Percentiles rank a stretch among this genome's conserved stretches.
phyloP scores from a whole-genome alignment of 345 rosid species.

The Hibiscus mutabilis region DNA sequence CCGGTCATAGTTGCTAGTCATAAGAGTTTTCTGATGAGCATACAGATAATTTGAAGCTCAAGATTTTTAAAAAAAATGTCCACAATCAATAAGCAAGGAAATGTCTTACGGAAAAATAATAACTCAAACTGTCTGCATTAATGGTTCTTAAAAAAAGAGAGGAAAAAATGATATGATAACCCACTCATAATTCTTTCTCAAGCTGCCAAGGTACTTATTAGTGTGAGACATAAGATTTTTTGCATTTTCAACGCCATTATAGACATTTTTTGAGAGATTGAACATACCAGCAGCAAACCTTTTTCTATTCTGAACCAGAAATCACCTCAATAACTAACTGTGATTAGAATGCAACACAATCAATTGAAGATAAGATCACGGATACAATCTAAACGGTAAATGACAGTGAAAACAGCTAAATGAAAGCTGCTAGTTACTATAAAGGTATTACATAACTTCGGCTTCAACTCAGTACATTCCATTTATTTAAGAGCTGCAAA shows the following conservation, averaged over 20 bases:
- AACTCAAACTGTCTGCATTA: neutral
- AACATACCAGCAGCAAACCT: neutral
- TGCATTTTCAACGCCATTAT: slow-evolving; percentile 1
- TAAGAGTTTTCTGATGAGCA: neutral
- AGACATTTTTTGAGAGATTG: neutral
- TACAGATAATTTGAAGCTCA: neutral
- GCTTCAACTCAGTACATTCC: neutral
- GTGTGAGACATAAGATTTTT: neutral
- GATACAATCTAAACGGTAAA: neutral
- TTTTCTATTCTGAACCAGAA: neutral
- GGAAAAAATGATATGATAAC: neutral
- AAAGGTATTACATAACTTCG: neutral
- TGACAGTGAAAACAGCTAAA: neutral
- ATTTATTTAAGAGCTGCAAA: neutral
- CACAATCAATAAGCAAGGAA: neutral
- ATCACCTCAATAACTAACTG: neutral
- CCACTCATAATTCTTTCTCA: neutral
- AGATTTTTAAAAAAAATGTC: neutral
- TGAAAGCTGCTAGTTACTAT: neutral
- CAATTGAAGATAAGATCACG: neutral
- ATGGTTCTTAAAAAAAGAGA: neutral
- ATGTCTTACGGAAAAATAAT: neutral
- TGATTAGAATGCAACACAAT: neutral
- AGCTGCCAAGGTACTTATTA: neutral
- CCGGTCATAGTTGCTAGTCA: neutral